These are phyloP conservation scores for Cercospora beticola DNA, from an alignment of 2,329 filamentous ascomycete species.

Conservation along the genomic window DNA sequence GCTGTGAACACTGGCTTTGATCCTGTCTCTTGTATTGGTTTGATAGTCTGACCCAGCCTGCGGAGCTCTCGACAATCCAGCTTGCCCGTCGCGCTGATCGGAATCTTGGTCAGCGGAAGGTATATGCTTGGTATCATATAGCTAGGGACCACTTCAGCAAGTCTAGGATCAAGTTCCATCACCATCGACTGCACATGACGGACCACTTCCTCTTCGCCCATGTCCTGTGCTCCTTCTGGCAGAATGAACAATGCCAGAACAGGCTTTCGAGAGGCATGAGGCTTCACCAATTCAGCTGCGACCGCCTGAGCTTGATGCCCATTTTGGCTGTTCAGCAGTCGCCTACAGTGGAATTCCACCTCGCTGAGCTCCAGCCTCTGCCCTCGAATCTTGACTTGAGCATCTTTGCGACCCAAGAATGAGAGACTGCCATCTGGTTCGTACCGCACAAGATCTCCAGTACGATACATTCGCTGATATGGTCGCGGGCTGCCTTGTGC, in stretches of 20 bases:
- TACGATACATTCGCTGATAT: conserved; percentile 13
- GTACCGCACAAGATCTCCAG: conserved; percentile 31
- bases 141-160: conserved; percentile 16
- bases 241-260: background rate
- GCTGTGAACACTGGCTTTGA: background rate
- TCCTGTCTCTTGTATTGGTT: background rate
- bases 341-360: conserved; percentile 14
- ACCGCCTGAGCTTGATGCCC: background rate
- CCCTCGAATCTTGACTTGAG: conserved; percentile 27
- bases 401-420: conserved; percentile 28
- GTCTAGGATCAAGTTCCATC: background rate
- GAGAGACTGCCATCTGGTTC: conserved; percentile 38
- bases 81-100: conserved; percentile 73
- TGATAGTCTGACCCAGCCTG: background rate
- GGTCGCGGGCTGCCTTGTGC: conserved; percentile 39
- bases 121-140: conserved; percentile 80
- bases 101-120: conserved; percentile 66
- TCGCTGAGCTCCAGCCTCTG: conserved; percentile 29
- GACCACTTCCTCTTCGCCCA: background rate
- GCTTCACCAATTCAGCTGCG: conserved; percentile 5
- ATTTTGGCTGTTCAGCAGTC: background rate
- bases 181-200: background rate
- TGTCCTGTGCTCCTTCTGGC: background rate
- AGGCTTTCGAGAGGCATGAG: background rate
- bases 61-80: conserved; percentile 54